Conservation (phyloP, 1,284 basidiomycete species). For the Apiotrichum sp. region DNA sequence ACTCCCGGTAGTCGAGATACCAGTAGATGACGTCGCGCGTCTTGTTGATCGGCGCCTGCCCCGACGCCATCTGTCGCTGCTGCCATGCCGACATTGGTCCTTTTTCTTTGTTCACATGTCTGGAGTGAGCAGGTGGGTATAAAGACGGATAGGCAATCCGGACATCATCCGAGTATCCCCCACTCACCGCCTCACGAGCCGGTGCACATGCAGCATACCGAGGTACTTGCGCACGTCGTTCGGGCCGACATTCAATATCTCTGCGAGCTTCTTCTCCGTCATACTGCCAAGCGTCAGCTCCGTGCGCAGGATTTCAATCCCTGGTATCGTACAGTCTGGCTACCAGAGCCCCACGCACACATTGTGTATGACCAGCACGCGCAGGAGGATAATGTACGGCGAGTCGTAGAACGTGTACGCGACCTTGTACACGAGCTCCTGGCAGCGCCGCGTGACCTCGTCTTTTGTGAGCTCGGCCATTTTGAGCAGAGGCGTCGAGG, state of each 20-base stretch:
- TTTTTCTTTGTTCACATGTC: constrained; percentile 44
- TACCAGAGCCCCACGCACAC: constrained; percentile 55
- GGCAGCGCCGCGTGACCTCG: constrained; percentile 30
- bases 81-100: constrained; percentile 28
- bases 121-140: constrained; percentile 8
- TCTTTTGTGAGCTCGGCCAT: constrained; percentile 28
- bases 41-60: constrained; percentile 5
- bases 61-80: constrained; percentile 16
- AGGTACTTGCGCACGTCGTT: constrained; percentile 92
- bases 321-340: neutral
- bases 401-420: constrained; percentile 91
- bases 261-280: constrained; percentile 61
- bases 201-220: constrained; percentile 76
- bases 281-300: constrained; percentile 15
- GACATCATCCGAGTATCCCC: neutral
- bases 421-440: constrained; percentile 77
- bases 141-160: neutral
- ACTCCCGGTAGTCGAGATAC: constrained; percentile 91
- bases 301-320: neutral
- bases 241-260: constrained; percentile 76
- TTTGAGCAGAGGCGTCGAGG: neutral
- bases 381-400: constrained; percentile 83
- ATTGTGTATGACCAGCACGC: constrained; percentile 81
- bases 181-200: constrained; percentile 72
- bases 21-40: constrained; percentile 64